Base-by-base conservation (phyloP, 306 rosid species). In the Prunus campanulata region DNA sequence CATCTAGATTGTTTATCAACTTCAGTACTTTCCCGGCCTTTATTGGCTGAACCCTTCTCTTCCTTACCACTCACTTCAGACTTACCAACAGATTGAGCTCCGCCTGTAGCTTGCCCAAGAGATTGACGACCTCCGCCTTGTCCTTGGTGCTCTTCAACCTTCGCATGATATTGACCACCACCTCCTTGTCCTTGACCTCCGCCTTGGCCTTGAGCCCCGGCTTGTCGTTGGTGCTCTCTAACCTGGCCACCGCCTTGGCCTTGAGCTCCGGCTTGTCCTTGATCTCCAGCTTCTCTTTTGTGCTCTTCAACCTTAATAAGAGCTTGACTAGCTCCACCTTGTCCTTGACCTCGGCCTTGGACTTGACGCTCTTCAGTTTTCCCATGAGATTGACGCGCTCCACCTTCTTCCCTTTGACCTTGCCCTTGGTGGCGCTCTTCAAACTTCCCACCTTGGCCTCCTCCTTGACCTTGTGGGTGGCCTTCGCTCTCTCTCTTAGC, bases 31-130 rank as follows among this genome's bases (percentile, higher is more conserved):
- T 67, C 64, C 4, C 3, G 32, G 16, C 15, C 32, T 11, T 22
- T 5, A 22, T 56, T 20, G 14, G 25, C 22, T 27, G 6, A 25
- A 22, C 44, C 24, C 4, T 56, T 39, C 12, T 56, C 70, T 11
- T 15, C 68, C 12, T 52, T 25, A 3, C 22, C 56, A 59, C 72
- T 54, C 20, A 74, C 63, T 52, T 81, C 83, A 52, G 74, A 62
- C 73, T 80, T 83, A 11, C 76, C 82, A 22, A 78, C 75, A 0
- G 12, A 2, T 3, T 29, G 11, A 6, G 3, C 27, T 55, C n/a
- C 1, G 19, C 25, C 11, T 55, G 6, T 8, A n/a, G 24, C 61
- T 48, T 48, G 51, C 4, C 51, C 15, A 3, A 10, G 51, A 48
- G 15, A 11, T 48, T 48, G 51, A 48, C 16, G 0, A 48, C 15